A percentile compares a stretch with the other conserved stretches of the same genome.
Evolutionary conservation across 2,329 filamentous ascomycete genomes (phyloP).

Genomic region (Colletotrichum shisoi): DNA sequence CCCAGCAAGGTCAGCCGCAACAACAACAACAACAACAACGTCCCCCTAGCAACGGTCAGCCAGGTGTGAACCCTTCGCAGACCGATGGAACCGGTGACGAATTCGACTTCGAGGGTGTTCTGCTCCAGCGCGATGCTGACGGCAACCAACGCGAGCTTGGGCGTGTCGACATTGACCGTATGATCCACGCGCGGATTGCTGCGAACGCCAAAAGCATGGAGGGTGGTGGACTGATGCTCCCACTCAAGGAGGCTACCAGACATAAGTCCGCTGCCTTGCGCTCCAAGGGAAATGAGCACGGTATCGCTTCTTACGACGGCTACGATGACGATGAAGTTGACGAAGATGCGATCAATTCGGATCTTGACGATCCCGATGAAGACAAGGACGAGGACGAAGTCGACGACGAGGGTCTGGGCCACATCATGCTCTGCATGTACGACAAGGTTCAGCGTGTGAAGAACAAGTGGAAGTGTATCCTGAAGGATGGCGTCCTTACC

Average conservation of each 20-base stretch:
- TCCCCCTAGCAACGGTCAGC: conserved; percentile 40
- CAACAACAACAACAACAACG: conserved; percentile 47
- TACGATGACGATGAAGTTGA: conserved; percentile 72
- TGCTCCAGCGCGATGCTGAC: conserved; percentile 64
- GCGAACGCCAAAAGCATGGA: conserved; percentile 74
- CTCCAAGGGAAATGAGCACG: conserved; percentile 42
- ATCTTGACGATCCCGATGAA: conserved; percentile 94
- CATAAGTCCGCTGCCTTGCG: conserved; percentile 42
- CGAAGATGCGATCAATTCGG: conserved; percentile 97
- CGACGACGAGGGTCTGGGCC: conserved; percentile 81
- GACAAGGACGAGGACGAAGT: conserved; percentile 84
- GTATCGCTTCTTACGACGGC: conserved; percentile 67
- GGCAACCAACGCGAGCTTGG: conserved; percentile 65
- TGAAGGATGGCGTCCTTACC: conserved; percentile 95
- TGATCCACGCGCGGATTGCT: conserved; percentile 74
- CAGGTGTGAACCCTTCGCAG: conserved; percentile 53
- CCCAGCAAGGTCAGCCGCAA: conserved; percentile 47
- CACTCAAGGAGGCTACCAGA: conserved; percentile 65
- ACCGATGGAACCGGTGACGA: conserved; percentile 76
- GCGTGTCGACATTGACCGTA: conserved; percentile 69
- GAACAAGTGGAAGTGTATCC: conserved; percentile 99
- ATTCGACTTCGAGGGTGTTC: conserved; percentile 64
- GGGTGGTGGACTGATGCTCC: conserved; percentile 78
- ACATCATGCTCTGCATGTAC: conserved; percentile 98
- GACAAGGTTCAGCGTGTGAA: conserved; percentile 99